Evolutionary conservation across 73 alveolate genomes (phyloP), one percentile per base, ranked within the genome.

Genomic region (Paramecium tetraurelia): DNA sequence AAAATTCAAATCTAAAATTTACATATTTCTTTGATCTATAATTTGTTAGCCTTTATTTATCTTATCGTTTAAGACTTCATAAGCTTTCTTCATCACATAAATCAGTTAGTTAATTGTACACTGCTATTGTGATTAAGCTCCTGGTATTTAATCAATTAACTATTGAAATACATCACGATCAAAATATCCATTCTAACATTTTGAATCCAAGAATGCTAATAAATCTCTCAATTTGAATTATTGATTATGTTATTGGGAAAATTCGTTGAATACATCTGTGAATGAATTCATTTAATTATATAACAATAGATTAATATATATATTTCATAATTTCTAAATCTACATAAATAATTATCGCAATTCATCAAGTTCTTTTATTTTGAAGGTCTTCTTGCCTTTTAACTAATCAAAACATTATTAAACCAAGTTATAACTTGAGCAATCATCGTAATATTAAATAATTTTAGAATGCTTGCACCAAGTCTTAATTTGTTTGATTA

Each of bases 91-190:
- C 36, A 80, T 18, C n/a, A 80, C 75, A 80, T 80, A 20, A 11
- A 80, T 80, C 14, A 80, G 57, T 14, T 80, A 33, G 48, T 80
- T 80, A 10, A 80, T 40, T 21, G 90, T 43, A 41, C 46, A 22
- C 14, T 80, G 5, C 20, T 63, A 14, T 3, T 33, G 21, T 24
- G 18, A 21, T 24, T 40, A 40, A 2, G 90, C 86, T 2, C 38
- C 46, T 80, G 46, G 46, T 14, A 80, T 80, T 48, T 80, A 35
- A 14, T 80, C 90, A 41, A 48, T 43, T 48, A 80, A 80, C 48
- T 80, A 48, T 41, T 80, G 31, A 46, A 80, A 80, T 31, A 80
- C 90, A 80, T 80, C 90, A 38, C 90, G 48, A 80, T 80, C 90
- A 46, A 80, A 80, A 24, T 80, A 24, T 18, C 90, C 90, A 44